Percentiles rank a stretch among this genome's conserved stretches.
Conservation (phyloP, 2,329 filamentous ascomycete species). For the Microascus cirrosus region DNA sequence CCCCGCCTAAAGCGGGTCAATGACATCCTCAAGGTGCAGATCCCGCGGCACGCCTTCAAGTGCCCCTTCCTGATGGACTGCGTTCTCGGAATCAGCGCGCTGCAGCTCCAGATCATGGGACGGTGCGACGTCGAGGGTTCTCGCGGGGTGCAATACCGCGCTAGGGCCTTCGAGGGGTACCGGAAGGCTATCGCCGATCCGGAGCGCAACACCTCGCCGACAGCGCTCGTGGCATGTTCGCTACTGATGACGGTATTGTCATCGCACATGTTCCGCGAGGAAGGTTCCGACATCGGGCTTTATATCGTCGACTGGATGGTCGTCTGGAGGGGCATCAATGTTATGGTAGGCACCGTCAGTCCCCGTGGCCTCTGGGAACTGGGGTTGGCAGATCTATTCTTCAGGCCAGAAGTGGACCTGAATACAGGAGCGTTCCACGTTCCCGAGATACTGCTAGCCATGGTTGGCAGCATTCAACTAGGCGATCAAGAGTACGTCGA, state of each 20-base stretch:
- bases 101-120: conserved; percentile 33
- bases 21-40: conserved; percentile 29
- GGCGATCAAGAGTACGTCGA: conserved; percentile 28
- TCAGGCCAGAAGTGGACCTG: conserved; percentile 35
- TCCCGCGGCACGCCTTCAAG: conserved; percentile 38
- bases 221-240: conserved; percentile 37
- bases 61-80: conserved; percentile 44
- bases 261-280: conserved; percentile 37
- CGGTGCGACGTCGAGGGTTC: conserved; percentile 22
- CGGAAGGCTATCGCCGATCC: conserved; percentile 35
- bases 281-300: conserved; percentile 24
- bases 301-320: conserved; percentile 45
- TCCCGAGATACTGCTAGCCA: conserved; percentile 35
- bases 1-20: conserved; percentile 21
- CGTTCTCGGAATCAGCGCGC: conserved; percentile 35
- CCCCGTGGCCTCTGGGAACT: conserved; percentile 21
- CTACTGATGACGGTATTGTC: conserved; percentile 39
- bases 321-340: conserved; percentile 40
- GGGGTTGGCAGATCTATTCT: conserved; percentile 34
- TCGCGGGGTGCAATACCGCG: conserved; percentile 30
- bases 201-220: conserved; percentile 30
- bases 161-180: conserved; percentile 37
- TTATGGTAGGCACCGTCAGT: conserved; percentile 30
- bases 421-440: conserved; percentile 26
- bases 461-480: conserved; percentile 32